Evolutionary conservation across 345 rosid species (phyloP).

Genomic region (Raphanus raphanistrum): DNA sequence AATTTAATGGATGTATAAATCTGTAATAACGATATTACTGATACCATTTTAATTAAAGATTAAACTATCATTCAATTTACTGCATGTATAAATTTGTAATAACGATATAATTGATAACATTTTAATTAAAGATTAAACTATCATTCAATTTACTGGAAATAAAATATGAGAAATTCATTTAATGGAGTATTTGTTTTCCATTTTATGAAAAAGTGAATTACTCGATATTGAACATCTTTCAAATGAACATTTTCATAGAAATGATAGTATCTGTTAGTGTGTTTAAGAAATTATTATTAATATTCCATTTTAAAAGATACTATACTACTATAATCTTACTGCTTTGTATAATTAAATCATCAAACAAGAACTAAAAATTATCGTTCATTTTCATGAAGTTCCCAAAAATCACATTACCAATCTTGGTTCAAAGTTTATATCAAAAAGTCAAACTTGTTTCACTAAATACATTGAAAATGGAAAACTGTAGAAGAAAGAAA

Average conservation of each 20-base stretch:
- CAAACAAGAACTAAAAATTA: neutral
- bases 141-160: neutral
- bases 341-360: neutral
- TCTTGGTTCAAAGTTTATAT: neutral
- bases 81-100: neutral
- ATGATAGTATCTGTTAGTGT: too few relatives aligned
- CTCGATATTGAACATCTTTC: too few relatives aligned
- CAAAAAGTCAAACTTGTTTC: slow-evolving; percentile 36
- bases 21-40: too few relatives aligned
- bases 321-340: too few relatives aligned
- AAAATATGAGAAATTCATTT: too few relatives aligned
- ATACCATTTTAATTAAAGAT: too few relatives aligned
- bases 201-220: too few relatives aligned
- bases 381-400: neutral
- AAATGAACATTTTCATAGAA: too few relatives aligned
- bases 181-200: too few relatives aligned
- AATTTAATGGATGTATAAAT: neutral
- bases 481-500: slow-evolving; percentile 20
- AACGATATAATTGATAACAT: too few relatives aligned
- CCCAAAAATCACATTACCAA: neutral
- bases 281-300: too few relatives aligned
- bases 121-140: neutral
- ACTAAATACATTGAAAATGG: slow-evolving; percentile 21
- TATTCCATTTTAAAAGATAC: neutral
- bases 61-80: neutral